Evolutionary conservation across 2,329 filamentous ascomycete genomes (phyloP), one percentile per base, ranked within the genome.

Genomic region (Venturia asperata): DNA sequence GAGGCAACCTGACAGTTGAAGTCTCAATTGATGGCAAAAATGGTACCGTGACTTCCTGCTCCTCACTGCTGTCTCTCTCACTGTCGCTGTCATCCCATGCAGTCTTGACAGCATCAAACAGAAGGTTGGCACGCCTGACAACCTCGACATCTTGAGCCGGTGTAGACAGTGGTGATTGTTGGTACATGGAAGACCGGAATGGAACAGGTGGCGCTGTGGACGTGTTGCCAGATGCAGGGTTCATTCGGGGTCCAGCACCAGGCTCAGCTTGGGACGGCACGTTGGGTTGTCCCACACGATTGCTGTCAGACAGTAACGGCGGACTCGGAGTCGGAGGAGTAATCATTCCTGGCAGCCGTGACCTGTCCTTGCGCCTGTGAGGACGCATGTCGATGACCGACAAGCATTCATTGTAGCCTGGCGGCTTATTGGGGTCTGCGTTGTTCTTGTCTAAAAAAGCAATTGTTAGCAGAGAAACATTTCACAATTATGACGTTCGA

Each of bases 341-440:
- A 27, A 37, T 37, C 15, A 10, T 58, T 10, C 52, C 52, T 4
- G 52, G 52, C n/a, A 27, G 24, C 17, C 52, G 13, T 34, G 52
- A 58, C 30, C 37, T 61, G 60, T 42, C 39, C 27, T 45, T 61
- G 9, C 60, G 60, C 60, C 37, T 61, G n/a, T 43, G n/a, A 34
- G 60, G 60, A 27, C 60, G 60, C 39, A 61, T 27, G 24, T 61
- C 60, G 37, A 61, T 42, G 37, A 61, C 9, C n/a, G 60, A 61
- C 21, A 61, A 39, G 37, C 60, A 45, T 37, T 43, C 60, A 45
- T 61, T 24, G 37, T 61, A 61, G 60, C n/a, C 60, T 61, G 60
- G 60, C 19, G 60, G 60, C 60, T 45, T 61, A 15, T 61, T 61
- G 27, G 52, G 52, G 37, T 58, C 30, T 19, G 52, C 3, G 19